phyloP scores from a whole-genome alignment of 768 basidiomycete genomes.

The Pisolithus albus region DNA sequence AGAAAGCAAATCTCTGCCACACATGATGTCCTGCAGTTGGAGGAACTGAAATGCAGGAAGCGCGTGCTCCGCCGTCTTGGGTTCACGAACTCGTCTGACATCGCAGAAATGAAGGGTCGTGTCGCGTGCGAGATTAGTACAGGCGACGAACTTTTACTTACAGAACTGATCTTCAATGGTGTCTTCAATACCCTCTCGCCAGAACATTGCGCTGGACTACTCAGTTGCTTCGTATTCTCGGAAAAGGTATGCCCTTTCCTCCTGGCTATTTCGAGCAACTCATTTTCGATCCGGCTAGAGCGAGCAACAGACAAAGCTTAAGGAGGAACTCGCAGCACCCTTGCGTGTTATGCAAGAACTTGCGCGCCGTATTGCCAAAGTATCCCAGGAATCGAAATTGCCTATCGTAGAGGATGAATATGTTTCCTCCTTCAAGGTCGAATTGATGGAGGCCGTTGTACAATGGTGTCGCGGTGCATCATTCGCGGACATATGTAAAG shows the following conservation, averaged over 20 bases:
- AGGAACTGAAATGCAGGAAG: conserved; percentile 93
- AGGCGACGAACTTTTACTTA: conserved; percentile 92
- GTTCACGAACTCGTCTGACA: conserved; percentile 83
- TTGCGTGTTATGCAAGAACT: conserved; percentile 94
- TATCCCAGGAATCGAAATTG: conserved; percentile 90
- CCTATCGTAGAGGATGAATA: conserved; percentile 89
- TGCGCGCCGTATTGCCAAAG: conserved; percentile 92
- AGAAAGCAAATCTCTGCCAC: conserved; percentile 87
- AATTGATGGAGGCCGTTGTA: conserved; percentile 95
- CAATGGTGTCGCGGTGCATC: conserved; percentile 99
- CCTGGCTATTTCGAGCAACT: background rate
- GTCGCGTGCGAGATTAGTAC: conserved; percentile 98
- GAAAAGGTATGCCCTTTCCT: conserved; percentile 65
- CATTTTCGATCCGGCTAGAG: conserved; percentile 42
- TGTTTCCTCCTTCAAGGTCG: conserved; percentile 94
- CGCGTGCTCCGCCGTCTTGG: conserved; percentile 88
- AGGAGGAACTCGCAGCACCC: conserved; percentile 90
- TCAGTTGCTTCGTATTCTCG: conserved; percentile 96
- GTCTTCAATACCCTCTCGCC: conserved; percentile 86
- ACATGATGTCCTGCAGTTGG: conserved; percentile 88
- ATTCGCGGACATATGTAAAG: conserved; percentile 95
- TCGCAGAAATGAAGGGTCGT: conserved; percentile 96
- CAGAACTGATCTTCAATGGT: conserved; percentile 96
- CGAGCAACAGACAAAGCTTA: conserved; percentile 77
- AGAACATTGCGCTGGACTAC: conserved; percentile 87